Base-by-base conservation (phyloP, 768 basidiomycete genomes). In the Termitomyces sp. region DNA sequence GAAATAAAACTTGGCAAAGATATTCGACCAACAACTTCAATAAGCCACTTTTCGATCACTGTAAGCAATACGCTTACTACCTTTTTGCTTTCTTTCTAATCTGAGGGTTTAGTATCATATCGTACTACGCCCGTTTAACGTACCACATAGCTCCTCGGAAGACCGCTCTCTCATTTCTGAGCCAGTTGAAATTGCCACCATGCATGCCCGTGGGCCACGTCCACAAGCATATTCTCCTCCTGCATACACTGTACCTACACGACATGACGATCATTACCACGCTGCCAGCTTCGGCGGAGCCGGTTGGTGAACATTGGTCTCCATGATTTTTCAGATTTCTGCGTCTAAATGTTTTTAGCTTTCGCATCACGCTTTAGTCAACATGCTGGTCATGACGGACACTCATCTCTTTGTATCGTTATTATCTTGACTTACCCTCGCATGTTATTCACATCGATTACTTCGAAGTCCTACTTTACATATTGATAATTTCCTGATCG, bases 1-100 rank as follows among this genome's bases (percentile, higher is more conserved):
- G 82, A 84, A 66, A 80, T 84, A 45, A 73, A 71, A 36, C 70
- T 84, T 2, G 67, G 78, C 15, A 83, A 83, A 67, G 80, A 82
- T 58, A 69, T 84, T 31, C 66, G 79, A 51, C 81, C 82, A 20
- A 74, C 81, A 18, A 78, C 78, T 44, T 72, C 76, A 53, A 75
- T 83, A 65, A 79, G 76, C 20, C 77, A 78, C 62, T 83, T 82
- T 69, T 78, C 76, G 62, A 76, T 84, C 58, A 77, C 76, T 57
- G 81, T 82, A 60, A 69, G 78, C 45, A n/a, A 20, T 24, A 30
- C 24, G 12, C 31, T 30, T 58, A n/a, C 4, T 12, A n/a, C 27
- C 15, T 20, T 36, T 53, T 34, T 34, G 22, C 48, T 24, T 30
- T 49, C 27, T 16, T 34, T 34, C 12, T 48, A 66, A 54, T 62